Evolutionary conservation across 352 stramenopile species (phyloP), one percentile per base, ranked within the genome.

Genomic region (Aphanomyces invadans): DNA sequence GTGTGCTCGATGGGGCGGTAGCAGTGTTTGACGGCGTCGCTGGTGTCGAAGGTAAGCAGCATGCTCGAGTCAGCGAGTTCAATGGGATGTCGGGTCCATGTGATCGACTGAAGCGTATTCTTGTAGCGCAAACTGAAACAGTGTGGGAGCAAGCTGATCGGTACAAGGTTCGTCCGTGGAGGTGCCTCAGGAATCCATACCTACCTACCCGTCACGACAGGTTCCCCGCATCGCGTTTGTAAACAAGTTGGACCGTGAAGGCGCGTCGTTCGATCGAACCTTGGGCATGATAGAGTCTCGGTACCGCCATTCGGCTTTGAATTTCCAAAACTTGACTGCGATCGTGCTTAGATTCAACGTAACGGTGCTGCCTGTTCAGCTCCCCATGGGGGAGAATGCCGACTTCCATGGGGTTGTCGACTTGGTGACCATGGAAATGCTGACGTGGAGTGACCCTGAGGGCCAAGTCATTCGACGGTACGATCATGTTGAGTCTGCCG

Each of bases 1-100:
- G 97, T 55, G 97, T 99, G 46, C 76, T 99, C 31, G 97, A 99
- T 77, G 97, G 97, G 28, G 97, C 93, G 28, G 88, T 99, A 62
- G 77, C 98, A 0, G 92, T 99, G 28, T 88, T 99, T 51, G 96
- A 99, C 76, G 95, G 91, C 54, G 97, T 99, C 26, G 94, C 95
- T 0, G 97, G 97, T 32, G 97, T 99, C 4, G 95, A 99, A 28
- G 72, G 86, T 90, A 26, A 88, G 97, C 70, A 88, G 77, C 29
- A n/a, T n/a, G n/a, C n/a, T n/a, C n/a, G n/a, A n/a, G n/a, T n/a
- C n/a, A n/a, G n/a, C n/a, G n/a, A n/a, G n/a, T n/a, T n/a, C n/a
- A n/a, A n/a, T n/a, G n/a, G n/a, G n/a, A n/a, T n/a, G n/a, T n/a
- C n/a, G n/a, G n/a, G n/a, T n/a, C 29, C 9, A 38, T 32, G 9